Conservation (phyloP, 805 yeast genomes). For the Candida sphagnicola region DNA sequence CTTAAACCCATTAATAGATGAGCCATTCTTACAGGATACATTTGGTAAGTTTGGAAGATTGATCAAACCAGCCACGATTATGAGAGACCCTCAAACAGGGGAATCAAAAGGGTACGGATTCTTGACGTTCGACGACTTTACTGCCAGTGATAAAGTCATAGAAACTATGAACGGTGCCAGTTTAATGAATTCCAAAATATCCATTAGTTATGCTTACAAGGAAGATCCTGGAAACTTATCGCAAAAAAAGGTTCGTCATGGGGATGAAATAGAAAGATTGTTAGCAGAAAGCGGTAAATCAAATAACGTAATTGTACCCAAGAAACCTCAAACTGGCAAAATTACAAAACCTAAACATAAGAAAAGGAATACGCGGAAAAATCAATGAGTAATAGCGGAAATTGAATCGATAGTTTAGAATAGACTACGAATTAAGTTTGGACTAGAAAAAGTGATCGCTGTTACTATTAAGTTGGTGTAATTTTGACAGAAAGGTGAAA, state of each 20-base stretch:
- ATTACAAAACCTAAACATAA: constrained; percentile 4
- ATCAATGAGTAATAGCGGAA: not conserved
- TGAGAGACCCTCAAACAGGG: constrained; percentile 43
- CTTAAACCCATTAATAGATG: constrained; percentile 64
- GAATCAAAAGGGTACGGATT: constrained; percentile 63
- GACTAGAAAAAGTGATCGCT: too few species aligned
- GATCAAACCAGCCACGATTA: constrained; percentile 45
- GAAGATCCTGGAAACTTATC: constrained; percentile 37
- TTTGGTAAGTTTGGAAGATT: constrained; percentile 69
- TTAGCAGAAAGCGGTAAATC: constrained; percentile 62
- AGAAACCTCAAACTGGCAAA: not conserved
- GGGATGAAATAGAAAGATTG: constrained; percentile 72
- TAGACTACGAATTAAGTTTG: too few species aligned
- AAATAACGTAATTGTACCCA: constrained; percentile 19
- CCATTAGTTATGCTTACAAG: constrained; percentile 69
- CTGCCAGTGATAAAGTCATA: constrained; percentile 68
- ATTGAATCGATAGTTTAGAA: not conserved
- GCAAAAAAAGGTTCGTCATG: constrained; percentile 58
- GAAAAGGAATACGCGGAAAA: not conserved
- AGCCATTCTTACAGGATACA: constrained; percentile 48
- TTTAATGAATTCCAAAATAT: constrained; percentile 61
- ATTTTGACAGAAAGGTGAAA: too few species aligned
- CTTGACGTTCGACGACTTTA: constrained; percentile 60
- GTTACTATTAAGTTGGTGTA: too few species aligned
- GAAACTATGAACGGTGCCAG: constrained; percentile 62